Evolutionary conservation across 371 early-diverging fungal genomes (phyloP), one percentile per base, ranked within the genome.

Genomic region (Mortierella sp.): DNA sequence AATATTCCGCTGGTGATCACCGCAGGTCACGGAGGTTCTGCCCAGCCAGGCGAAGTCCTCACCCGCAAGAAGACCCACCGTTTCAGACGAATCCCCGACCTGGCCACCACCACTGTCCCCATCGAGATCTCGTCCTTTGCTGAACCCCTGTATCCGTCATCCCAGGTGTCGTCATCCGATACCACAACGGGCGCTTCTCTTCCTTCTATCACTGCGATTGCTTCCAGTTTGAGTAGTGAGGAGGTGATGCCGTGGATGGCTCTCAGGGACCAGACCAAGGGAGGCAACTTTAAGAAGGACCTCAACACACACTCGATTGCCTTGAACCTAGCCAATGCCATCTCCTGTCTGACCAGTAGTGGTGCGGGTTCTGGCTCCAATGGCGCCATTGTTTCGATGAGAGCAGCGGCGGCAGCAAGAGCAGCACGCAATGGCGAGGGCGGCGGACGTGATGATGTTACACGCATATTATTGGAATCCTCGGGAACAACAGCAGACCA

Each of bases 1-100:
- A 81, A 81, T 64, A 71, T 81, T 10, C 74, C 77, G 6, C 64
- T 81, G 45, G 71, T 77, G 63, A 68, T 77, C 69, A 77, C 78
- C 8, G 77, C 82, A 0, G 82, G 82, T 1, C 82, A 81, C 53
- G 77, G 77, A 5, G 82, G 82, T 7, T 63, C 66, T 3, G 11
- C 44, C 6, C 19, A 4, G 13, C 77, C 82, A 4, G 82, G 77
- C 37, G 9, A 68, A n/a, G 45, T 44, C 11, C 66, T 74, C 34
- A 24, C 39, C 22, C 74, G 45, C 26, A 66, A 41, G 16, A 68
- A 68, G 61, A 81, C 82, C 24, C 82, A 81, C 31, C 68, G 52
- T n/a, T 77, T 81, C 44, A 66, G 45, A 14, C 70, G 64, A n/a
- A 47, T 74, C 64, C 53, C 67, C 29, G 55, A 74, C 16, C 63